These are phyloP conservation scores for Centaurea solstitialis DNA, from an alignment of 129 eudicot species.

Conservation along the genomic window DNA sequence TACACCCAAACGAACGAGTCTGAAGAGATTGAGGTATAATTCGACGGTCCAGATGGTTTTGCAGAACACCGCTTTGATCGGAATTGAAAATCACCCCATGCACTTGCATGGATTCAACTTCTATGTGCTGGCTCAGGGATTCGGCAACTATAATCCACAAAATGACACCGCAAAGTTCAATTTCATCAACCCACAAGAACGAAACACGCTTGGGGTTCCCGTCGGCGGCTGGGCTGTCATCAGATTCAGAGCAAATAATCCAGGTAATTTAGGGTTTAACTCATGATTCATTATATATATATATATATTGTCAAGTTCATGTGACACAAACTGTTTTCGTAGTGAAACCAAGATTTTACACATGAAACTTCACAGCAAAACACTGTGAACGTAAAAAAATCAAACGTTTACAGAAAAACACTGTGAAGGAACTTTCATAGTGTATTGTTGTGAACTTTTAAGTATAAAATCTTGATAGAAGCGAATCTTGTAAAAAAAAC, in stretches of 20 bases:
- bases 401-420: too few species aligned
- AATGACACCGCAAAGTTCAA: conserved; percentile 48
- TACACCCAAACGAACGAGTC: conserved; percentile 54
- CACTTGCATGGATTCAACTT: conserved; percentile 82
- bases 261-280: conserved; percentile 51
- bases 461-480: too few species aligned
- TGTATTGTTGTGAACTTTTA: too few species aligned
- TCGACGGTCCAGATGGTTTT: conserved; percentile 67
- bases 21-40: conserved; percentile 55
- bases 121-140: conserved; percentile 72
- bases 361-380: too few species aligned
- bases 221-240: conserved; percentile 81
- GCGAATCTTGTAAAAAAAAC: too few species aligned
- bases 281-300: too few species aligned
- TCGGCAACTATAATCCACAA: conserved; percentile 57
- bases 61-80: conserved; percentile 66
- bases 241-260: conserved; percentile 78
- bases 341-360: too few species aligned
- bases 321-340: neutral
- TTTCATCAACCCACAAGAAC: conserved; percentile 56
- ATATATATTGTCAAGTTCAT: too few species aligned
- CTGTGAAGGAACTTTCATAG: too few species aligned
- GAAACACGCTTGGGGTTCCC: conserved; percentile 77
- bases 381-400: too few species aligned
- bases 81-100: conserved; percentile 72